Base-by-base conservation (phyloP, 306 rosid genomes). In the Vachellia collinsii region DNA sequence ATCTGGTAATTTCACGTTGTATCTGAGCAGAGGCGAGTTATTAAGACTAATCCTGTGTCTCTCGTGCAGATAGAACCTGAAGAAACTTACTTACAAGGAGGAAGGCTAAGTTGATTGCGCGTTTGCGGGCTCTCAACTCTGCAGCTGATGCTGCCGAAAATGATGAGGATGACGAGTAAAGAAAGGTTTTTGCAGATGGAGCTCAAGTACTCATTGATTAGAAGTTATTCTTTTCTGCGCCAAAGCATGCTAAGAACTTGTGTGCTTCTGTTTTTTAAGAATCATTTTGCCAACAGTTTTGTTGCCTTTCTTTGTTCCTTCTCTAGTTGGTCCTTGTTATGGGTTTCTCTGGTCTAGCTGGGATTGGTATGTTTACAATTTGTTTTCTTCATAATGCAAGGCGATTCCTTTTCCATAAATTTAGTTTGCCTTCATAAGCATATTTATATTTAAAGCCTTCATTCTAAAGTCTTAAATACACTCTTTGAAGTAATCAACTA, bases 61-160 rank as follows among this genome's bases (percentile, higher is more conserved):
- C 44, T 68, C 11, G 9, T 69, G 74, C 37, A 69, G 53, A 29
- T 69, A 1, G 54, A 69, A 69, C 53, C 74, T 69, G 37, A 69
- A 69, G 74, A 69, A 69, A 38, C 74, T 69, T 69, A 69, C 97
- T 1, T 91, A 87, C 1, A 92, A 91, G 42, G 87, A 93, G 81
- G n/a, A n/a, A n/a, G 81, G 75, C 77, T 3, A 83, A 81, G 50
- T 82, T 93, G 87, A 66, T 91, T 0, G 80, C 86, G 5, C 91
- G 97, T 14, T 39, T 93, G 80, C 83, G 84, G 47, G 90, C 92
- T 4, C 88, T 93, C 22, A 93, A 90, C 77, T 76, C 93, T 1
- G 94, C 91, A 0, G 94, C 81, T 2, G 80, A 44, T 1, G 92
- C 48, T 5, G 77, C 63, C 3, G 91, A 86, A 11, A 41, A 64